Evolutionary conservation across 208 protist genomes (phyloP), one percentile per base, ranked within the genome.

Genomic region (Trypanosoma rangeli): DNA sequence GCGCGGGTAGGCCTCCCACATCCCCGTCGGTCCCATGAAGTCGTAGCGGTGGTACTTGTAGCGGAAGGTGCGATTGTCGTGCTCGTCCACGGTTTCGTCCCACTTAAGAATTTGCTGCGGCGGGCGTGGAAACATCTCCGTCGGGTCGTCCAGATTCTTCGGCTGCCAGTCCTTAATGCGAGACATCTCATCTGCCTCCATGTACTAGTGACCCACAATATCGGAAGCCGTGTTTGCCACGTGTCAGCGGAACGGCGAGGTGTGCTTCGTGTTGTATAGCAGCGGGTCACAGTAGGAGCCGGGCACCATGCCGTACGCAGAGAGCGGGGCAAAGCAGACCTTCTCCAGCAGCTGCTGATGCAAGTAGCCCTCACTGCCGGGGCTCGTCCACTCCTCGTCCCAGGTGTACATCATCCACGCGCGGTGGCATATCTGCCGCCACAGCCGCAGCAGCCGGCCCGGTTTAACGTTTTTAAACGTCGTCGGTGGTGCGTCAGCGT

Each of bases 391-490:
- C 69, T 96, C 90, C 80, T 96, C 90, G 73, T 96, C 90, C 87
- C 86, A 93, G 37, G 86, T 92, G 75, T 82, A 96, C 29, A 80
- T 53, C 0, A 96, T 73, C 86, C 90, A 96, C 48, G 86, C 72
- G 22, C 90, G 87, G 42, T 96, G 90, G 16, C 90, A 88, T 37
- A 96, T 85, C 72, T 96, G 90, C 0, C 90, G 82, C 88, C 90
- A 94, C 64, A 90, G 82, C 18, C 90, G 84, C 68, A 96, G 79
- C 42, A 96, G 63, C 2, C 73, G 70, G 20, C 88, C 88, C 0
- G 90, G 90, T 76, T 93, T 93, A 33, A 96, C 90, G 54, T 96
- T 96, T 69, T 93, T 93, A 77, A 96, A 96, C 39, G 90, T 96
- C 1, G 90, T 96, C 37, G 80, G 85, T 9, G 90, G 90, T 5